Evolutionary conservation across 192 early-diverging fungal genomes (phyloP).

Genomic region (Haplosporangium gracile): DNA sequence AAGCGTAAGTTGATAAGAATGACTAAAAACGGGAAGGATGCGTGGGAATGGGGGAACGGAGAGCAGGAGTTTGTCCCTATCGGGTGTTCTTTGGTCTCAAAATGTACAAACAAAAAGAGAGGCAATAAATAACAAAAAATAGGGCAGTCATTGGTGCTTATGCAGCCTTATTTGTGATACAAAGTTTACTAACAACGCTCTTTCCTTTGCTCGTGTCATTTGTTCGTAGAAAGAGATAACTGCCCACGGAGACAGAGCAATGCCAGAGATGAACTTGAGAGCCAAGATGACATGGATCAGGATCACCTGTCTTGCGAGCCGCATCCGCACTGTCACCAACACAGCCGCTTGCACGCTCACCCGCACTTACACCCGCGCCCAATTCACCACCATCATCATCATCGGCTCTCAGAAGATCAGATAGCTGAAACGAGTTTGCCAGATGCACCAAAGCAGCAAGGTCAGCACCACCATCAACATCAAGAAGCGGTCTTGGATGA

Average conservation of each 20-base stretch:
- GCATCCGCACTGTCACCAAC: neutral
- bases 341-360: neutral
- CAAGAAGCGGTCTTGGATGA: neutral
- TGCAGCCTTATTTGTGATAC: neutral
- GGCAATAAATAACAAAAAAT: neutral
- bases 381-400: neutral
- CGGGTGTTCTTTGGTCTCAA: neutral
- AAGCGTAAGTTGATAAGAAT: constrained; percentile 8
- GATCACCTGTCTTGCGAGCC: constrained; percentile 3
- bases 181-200: neutral
- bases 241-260: neutral
- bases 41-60: neutral
- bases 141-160: neutral
- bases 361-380: constrained; percentile 13
- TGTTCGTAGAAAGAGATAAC: constrained; percentile 4
- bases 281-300: neutral
- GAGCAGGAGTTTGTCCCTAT: neutral
- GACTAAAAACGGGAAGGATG: constrained; percentile 1
- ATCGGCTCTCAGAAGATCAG: neutral
- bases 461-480: constrained; percentile 12
- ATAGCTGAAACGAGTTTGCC: neutral
- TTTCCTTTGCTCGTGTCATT: neutral
- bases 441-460: neutral
- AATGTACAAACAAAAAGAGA: neutral
- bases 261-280: neutral